Evolutionary conservation across 2,329 filamentous ascomycete genomes (phyloP).

Genomic region (Fusarium stilboides): DNA sequence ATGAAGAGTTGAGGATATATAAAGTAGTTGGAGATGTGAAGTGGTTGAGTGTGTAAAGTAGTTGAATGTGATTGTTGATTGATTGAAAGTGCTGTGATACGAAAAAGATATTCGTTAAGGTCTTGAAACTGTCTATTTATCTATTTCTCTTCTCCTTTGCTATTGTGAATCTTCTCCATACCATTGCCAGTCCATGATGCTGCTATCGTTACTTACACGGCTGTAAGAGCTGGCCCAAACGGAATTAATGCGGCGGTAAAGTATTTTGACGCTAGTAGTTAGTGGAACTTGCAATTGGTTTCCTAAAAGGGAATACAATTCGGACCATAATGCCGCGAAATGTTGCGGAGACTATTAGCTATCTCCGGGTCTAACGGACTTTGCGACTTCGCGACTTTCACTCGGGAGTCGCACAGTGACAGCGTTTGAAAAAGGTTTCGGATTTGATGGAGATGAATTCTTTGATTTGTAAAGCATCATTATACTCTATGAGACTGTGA

Average conservation of each 20-base stretch:
- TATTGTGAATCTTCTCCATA: neutral
- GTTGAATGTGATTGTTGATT: neutral
- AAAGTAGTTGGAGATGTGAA: neutral
- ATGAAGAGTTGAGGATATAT: slow-evolving; percentile 4
- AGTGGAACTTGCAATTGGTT: slow-evolving; percentile 22
- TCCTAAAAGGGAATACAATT: slow-evolving; percentile 40
- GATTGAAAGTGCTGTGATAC: slow-evolving; percentile 2
- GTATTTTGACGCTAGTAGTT: neutral
- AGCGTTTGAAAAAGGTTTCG: too few relatives aligned
- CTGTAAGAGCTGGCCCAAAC: slow-evolving; percentile 11
- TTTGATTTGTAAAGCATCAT: too few relatives aligned
- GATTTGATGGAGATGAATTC: too few relatives aligned
- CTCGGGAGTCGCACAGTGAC: too few relatives aligned
- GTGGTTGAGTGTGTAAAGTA: neutral
- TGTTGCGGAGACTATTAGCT: too few relatives aligned
- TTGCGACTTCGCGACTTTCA: too few relatives aligned
- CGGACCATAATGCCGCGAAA: neutral
- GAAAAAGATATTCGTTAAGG: neutral
- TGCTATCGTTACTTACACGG: slow-evolving; percentile 21
- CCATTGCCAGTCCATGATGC: slow-evolving; percentile 12
- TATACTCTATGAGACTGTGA: too few relatives aligned
- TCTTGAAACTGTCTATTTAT: slow-evolving; percentile 23
- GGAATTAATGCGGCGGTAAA: slow-evolving; percentile 20
- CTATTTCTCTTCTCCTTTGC: neutral
- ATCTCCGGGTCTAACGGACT: too few relatives aligned